Evolutionary conservation across 1,284 basidiomycete genomes (phyloP).

Genomic region (Fomitopsis betulina): DNA sequence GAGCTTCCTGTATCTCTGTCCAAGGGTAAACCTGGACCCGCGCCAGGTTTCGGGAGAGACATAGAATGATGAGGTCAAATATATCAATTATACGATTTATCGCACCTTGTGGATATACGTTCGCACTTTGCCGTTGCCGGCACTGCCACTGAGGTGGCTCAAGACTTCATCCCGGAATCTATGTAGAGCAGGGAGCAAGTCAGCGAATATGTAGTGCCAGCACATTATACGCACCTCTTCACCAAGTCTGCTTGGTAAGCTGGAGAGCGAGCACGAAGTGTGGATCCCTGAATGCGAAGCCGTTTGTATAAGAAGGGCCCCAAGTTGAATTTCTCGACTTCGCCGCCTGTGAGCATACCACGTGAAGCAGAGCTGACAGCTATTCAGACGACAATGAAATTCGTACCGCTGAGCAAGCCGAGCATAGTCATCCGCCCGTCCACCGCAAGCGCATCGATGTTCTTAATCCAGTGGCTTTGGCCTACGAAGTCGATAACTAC

Average conservation of each 20-base stretch:
- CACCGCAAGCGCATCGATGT: constrained; percentile 70
- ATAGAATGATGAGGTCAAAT: constrained; percentile 4
- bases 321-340: constrained; percentile 63
- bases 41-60: background rate
- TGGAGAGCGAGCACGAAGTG: constrained; percentile 74
- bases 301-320: constrained; percentile 79
- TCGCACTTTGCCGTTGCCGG: constrained; percentile 58
- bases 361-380: background rate
- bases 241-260: constrained; percentile 83
- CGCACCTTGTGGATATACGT: constrained; percentile 75
- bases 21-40: constrained; percentile 67
- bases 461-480: constrained; percentile 78
- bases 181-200: background rate
- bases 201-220: constrained; percentile 9
- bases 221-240: constrained; percentile 37
- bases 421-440: constrained; percentile 80
- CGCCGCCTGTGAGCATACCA: constrained; percentile 44
- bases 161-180: constrained; percentile 49
- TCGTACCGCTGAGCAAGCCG: constrained; percentile 64
- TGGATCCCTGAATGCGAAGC: constrained; percentile 86
- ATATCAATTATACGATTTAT: background rate
- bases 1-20: constrained; percentile 81
- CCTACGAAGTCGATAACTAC: constrained; percentile 90
- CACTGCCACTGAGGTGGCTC: constrained; percentile 51
- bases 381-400: constrained; percentile 4